Conservation (phyloP, 257 asterid species). For the Capsicum rhomboideum region DNA sequence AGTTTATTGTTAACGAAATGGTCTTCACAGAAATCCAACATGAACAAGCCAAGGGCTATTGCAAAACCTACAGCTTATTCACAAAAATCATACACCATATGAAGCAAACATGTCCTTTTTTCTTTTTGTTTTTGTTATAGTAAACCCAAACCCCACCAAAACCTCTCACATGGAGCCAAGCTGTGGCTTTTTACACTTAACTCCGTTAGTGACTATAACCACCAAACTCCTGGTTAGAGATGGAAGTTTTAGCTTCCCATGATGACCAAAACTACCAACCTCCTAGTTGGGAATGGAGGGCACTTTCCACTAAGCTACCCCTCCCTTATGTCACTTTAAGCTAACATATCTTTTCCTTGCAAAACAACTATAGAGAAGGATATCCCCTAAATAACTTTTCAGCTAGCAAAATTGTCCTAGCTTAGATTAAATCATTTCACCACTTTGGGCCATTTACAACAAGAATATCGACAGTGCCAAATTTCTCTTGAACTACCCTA, state of each 20-base stretch:
- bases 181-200: not conserved
- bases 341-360: not conserved
- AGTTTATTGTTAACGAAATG: not conserved
- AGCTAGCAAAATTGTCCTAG: not conserved
- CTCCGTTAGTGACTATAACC: not conserved
- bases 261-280: not conserved
- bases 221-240: not conserved
- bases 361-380: not conserved
- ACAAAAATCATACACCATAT: not conserved
- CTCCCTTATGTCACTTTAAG: not conserved
- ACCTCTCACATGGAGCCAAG: not conserved
- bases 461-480: not conserved
- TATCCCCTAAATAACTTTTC: not conserved
- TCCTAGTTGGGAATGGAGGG: not conserved
- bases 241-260: not conserved
- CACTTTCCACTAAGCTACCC: not conserved
- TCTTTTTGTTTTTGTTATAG: not conserved
- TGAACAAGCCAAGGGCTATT: not conserved
- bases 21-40: not conserved
- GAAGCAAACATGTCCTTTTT: not conserved
- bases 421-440: not conserved
- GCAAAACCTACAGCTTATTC: not conserved
- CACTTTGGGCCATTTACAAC: not conserved
- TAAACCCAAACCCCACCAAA: not conserved
- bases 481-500: not conserved